Conservation (phyloP, 164 flowering plant species). For the Tetrastigma voinierianum region DNA sequence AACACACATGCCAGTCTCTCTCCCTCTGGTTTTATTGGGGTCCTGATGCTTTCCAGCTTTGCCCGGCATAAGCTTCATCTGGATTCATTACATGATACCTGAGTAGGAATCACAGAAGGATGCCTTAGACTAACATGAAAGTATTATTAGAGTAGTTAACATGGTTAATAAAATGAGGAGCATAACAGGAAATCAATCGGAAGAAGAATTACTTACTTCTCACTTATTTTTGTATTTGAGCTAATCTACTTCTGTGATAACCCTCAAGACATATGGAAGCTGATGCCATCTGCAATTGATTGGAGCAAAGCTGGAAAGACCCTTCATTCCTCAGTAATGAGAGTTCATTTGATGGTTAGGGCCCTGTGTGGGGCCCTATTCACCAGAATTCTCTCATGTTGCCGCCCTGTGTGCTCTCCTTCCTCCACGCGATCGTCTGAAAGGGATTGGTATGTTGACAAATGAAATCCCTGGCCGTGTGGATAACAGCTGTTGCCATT, state of each 20-base stretch:
- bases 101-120: too few relatives aligned
- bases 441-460: slow-evolving; percentile 6
- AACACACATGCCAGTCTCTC: not conserved
- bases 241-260: not conserved
- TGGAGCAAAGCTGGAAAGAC: not conserved
- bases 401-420: slow-evolving; percentile 9
- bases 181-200: not conserved
- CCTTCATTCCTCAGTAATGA: not conserved
- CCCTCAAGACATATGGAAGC: not conserved
- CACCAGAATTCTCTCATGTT: slow-evolving; percentile 9
- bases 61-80: too few relatives aligned
- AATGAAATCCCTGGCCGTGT: slow-evolving; percentile 1
- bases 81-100: too few relatives aligned
- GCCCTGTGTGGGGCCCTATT: slow-evolving; percentile 9
- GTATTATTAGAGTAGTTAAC: too few relatives aligned
- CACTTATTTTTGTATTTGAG: not conserved
- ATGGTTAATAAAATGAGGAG: not conserved
- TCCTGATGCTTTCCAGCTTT: too few relatives aligned
- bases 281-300: not conserved
- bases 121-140: too few relatives aligned
- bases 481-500: not conserved
- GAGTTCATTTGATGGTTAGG: slow-evolving; percentile 17
- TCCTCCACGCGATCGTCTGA: slow-evolving; percentile 7
- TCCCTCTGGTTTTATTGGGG: too few relatives aligned
- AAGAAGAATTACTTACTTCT: not conserved